Conservation (phyloP, 1,139 yeast genomes). For the Taphrina deformans region DNA sequence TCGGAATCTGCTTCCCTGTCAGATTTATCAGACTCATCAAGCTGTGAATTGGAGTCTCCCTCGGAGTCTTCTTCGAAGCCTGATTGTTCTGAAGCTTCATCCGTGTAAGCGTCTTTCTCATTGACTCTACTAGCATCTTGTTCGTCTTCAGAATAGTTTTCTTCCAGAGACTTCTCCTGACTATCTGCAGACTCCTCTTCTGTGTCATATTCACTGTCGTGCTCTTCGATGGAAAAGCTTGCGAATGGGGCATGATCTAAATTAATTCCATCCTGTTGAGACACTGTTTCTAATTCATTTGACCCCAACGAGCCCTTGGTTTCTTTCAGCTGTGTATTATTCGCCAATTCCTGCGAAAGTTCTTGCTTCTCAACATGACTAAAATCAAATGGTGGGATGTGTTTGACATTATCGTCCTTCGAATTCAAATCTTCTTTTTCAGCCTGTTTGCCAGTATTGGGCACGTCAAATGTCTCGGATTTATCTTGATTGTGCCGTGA, state of each 20-base stretch:
- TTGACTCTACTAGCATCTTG: not conserved
- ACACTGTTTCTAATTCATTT: not conserved
- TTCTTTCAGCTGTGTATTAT: not conserved
- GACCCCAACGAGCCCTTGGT: not conserved
- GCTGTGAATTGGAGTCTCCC: not conserved
- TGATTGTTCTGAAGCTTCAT: not conserved
- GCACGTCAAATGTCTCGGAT: too few species aligned
- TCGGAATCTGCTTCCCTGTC: not conserved
- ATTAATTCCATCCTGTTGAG: not conserved
- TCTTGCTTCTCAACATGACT: not conserved
- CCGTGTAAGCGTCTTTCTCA: not conserved
- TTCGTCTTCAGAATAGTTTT: too few species aligned
- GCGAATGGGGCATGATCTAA: not conserved
- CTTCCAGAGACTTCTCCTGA: not conserved
- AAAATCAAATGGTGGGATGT: slow-evolving; percentile 7
- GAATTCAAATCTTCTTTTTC: not conserved
- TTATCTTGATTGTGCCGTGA: too few species aligned
- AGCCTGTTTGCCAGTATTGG: not conserved
- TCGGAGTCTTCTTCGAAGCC: not conserved
- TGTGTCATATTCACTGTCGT: not conserved
- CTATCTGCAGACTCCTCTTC: not conserved
- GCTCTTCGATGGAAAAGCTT: not conserved
- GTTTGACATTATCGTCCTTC: not conserved
- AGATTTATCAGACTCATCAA: not conserved
- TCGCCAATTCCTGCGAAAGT: not conserved